Evolutionary conservation across 2,329 filamentous ascomycete species (phyloP).

Genomic region (Exophiala bonariae): DNA sequence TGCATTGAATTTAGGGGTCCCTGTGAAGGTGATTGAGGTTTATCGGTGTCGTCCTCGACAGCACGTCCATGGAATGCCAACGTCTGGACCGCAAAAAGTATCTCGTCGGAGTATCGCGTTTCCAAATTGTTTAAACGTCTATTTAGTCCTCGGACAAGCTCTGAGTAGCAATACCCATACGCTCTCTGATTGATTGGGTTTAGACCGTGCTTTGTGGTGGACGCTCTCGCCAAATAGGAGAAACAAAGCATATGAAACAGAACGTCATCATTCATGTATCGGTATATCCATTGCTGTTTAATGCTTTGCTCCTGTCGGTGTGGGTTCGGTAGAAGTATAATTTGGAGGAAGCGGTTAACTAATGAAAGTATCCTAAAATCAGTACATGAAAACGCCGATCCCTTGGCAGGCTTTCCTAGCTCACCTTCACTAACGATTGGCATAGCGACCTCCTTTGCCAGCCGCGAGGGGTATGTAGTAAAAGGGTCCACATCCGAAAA

Average conservation of each 20-base stretch:
- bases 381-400: too few species aligned
- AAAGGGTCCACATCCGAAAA: too few species aligned
- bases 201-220: neutral
- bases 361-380: too few species aligned
- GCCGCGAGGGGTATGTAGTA: too few species aligned
- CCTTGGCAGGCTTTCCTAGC: too few species aligned
- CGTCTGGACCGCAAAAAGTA: constrained; percentile 3
- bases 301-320: too few species aligned
- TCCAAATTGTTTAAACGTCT: constrained; percentile 9
- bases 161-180: constrained; percentile 8
- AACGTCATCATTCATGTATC: constrained; percentile 7
- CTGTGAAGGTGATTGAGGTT: constrained; percentile 7
- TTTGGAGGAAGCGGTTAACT: too few species aligned
- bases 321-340: too few species aligned
- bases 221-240: constrained; percentile 5
- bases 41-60: neutral
- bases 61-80: constrained; percentile 6
- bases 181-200: too few species aligned
- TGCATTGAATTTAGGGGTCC: constrained; percentile 10
- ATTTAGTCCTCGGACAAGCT: constrained; percentile 7
- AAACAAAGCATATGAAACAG: constrained; percentile 7
- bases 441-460: too few species aligned
- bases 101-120: constrained; percentile 6
- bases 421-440: too few species aligned
- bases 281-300: too few species aligned